Base-by-base conservation (phyloP, 2,329 filamentous ascomycete species). In the Monosporascus sp. region DNA sequence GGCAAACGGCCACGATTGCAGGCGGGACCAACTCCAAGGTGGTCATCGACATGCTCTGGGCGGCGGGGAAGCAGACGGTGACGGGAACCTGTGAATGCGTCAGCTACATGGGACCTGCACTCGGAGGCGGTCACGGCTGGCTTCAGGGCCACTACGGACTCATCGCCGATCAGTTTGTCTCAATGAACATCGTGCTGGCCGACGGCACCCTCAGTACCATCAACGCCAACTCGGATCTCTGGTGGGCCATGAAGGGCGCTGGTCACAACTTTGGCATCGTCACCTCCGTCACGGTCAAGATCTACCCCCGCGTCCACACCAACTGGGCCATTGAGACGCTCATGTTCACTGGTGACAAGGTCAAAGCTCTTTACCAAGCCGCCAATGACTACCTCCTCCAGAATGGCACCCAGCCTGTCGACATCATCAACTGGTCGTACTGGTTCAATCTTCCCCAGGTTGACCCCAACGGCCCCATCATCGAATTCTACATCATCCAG, bases 191-290 rank as follows among this genome's bases (percentile, higher is more conserved):
- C 1, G 72, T 76, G 1, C 65, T 74, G 8, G 72, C 73, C 1
- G 64, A 75, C 51, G 72, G 73, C 11, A 66, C 62, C 20, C 48
- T 71, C 49, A 54, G 63, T 14, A 68, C 65, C 14, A 47, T 56
- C 24, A 78, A 46, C n/a, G 20, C 22, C 16, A 27, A 2, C 9
- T 46, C 43, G 17, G 43, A 81, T 43, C 71, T 84, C 9, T 84
- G 72, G 63, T 85, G 80, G 80, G 81, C 71, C 1, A 71, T 84
- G 58, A 70, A 72, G 48, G 81, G 81, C 4, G 81, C 80, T 2
- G 81, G 80, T 1, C 78, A 82, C 55, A 84, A 83, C 64, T 84
- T 84, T 54, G 81, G 80, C 41, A 74, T 84, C 51, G 76, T 83
- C 17, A 80, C 77, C 2, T 72, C 72, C 3, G 62, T 74, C 20